Evolutionary conservation across 2,329 filamentous ascomycete species (phyloP), one percentile per base, ranked within the genome.

Genomic region (Cordyceps cateniannulata): DNA sequence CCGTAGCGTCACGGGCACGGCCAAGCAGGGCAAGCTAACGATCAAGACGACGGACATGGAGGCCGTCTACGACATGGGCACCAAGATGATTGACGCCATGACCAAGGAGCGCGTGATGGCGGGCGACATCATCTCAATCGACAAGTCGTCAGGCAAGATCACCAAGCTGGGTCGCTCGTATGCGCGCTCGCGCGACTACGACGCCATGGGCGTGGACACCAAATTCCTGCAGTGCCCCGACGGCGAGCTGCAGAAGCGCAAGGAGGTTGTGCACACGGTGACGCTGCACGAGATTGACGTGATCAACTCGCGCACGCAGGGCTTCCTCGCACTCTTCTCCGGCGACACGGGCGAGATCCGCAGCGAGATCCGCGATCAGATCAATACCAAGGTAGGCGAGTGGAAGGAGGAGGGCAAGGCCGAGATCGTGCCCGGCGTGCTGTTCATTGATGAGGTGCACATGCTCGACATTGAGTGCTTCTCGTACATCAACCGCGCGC

Each of bases 1-100:
- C 75, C 86, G 95, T 67, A 97, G 93, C 69, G 91, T 99, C 59
- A 98, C 95, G 16, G 95, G 95, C 53, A 91, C 90, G 67, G 96
- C 95, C 70, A 99, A 98, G 81, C 93, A 97, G 81, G 95, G 95
- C 70, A 99, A 99, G 77, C 87, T 99, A 65, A 99, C 95, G 22
- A 96, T 99, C 79, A 99, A 99, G 79, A 99, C 95, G 12, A 98
- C 93, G 62, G 95, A 99, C 75, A 99, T 99, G 95, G 95, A 99
- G 77, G 96, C 95, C 14, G 90, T 99, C 66, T 99, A 98, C 78
- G 95, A 99, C 71, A 97, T 99, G 93, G 95, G 95, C 66, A 93
- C 90, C 67, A 98, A 98, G 79, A 98, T 99, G 95, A 99, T 99
- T 67, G 95, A 99, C 72, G 92, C 92, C 66, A 97, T 99, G 92